Base-by-base conservation (phyloP, 306 rosid genomes). In the Canavalia gladiata region DNA sequence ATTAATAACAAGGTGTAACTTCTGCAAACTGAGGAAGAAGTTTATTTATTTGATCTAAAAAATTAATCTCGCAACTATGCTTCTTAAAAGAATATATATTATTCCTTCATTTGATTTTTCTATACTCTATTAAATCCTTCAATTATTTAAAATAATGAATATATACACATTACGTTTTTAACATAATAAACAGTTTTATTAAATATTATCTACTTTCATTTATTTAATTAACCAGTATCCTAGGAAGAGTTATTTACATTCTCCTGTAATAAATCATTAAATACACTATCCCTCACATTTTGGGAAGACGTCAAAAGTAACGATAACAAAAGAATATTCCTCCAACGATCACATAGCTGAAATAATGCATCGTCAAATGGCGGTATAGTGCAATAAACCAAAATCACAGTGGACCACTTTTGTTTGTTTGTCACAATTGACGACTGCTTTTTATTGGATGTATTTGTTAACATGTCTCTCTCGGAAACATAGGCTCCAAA, bases 261-360 rank as follows among this genome's bases (percentile, higher is more conserved):
- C 10, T 56, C 9, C 0, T 12, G 13, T 9, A 58, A 6, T 6
- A 28, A 56, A 1, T 8, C 7, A 56, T 56, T 25, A 58, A 8
- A 58, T 30, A 31, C 12, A 7, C 7, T 10, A 18, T 18, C 25
- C 25, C 25, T 18, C 25, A 18, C 74, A 75, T 43, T 74, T 18
- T 52, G 35, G 68, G 68, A 81, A 79, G 28, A 75, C 55, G 33
- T 46, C 54, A 62, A 47, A 57, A 51, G 55, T 7, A 47, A 4
- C 11, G 30, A 50, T 43, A 46, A 69, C 70, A 60, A 46, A 18
- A 55, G 43, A 77, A 76, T 68, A 59, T 68, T 76, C 78, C 70
- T 60, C 47, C 77, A 81, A 72, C 72, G 56, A 81, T 82, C 67
- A 76, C 62, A 10, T 47, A 28, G 31, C 35, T 62, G 55, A 37